Conservation (phyloP, 805 yeast species). For the Sungouiella blattae region DNA sequence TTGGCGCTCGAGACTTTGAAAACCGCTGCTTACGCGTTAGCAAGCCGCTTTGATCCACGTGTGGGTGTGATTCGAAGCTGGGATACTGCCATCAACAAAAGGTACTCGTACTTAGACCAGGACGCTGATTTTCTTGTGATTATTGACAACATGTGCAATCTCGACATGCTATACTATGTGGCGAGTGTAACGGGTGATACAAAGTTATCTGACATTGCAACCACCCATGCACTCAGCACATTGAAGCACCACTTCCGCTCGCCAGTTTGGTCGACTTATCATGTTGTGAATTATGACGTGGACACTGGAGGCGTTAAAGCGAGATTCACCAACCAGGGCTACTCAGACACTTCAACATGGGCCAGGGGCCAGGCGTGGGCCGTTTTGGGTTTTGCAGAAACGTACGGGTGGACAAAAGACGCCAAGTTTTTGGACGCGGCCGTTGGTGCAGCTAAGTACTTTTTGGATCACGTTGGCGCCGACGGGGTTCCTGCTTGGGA, state of each 20-base stretch:
- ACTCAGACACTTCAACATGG: conserved; percentile 24
- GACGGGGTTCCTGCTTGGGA: conserved; percentile 27
- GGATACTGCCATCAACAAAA: conserved; percentile 18
- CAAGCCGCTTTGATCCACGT: conserved; percentile 18
- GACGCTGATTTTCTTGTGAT: conserved; percentile 24
- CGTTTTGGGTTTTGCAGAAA: conserved; percentile 22
- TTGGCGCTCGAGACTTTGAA: conserved; percentile 16
- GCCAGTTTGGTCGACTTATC: conserved; percentile 21
- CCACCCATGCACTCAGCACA: conserved; percentile 27
- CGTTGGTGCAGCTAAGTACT: conserved; percentile 19
- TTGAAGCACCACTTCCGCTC: conserved; percentile 19
- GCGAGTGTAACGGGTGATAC: conserved; percentile 22
- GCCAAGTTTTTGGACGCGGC: conserved; percentile 22
- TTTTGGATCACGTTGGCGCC: conserved; percentile 17
- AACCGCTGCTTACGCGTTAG: conserved; percentile 24
- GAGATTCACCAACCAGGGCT: conserved; percentile 26
- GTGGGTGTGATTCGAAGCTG: conserved; percentile 24
- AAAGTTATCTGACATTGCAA: conserved; percentile 21
- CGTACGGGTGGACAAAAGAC: conserved; percentile 22
- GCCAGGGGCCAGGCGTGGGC: conserved; percentile 33
- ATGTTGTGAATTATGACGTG: conserved; percentile 21
- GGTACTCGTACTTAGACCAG: conserved; percentile 14
- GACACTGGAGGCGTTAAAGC: conserved; percentile 18
- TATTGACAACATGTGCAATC: conserved; percentile 20
- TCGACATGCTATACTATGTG: conserved; percentile 24